Percentiles rank a stretch among this genome's conserved stretches.
Evolutionary conservation across 176 grass and related monocot species (phyloP).

Genomic region (Eremochloa ophiuroides): DNA sequence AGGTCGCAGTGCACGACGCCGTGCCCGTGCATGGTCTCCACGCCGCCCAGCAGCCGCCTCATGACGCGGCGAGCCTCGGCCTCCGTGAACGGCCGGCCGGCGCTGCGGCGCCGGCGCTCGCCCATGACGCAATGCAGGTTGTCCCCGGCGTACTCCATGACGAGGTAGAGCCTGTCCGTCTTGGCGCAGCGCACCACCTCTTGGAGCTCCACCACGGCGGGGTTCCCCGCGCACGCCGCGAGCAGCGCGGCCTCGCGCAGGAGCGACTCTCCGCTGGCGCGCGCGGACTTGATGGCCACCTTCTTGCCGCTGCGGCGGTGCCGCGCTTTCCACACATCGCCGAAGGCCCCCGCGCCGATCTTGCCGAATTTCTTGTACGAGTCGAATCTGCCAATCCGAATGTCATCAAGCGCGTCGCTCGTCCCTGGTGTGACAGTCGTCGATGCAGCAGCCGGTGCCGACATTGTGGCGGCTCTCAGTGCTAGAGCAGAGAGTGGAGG

Average conservation of each 20-base stretch:
- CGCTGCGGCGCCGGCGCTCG: not conserved
- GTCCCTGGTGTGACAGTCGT: not conserved
- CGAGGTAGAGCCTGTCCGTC: not conserved
- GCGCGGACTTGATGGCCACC: not conserved
- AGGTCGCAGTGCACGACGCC: too few relatives aligned
- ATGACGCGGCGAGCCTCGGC: too few relatives aligned
- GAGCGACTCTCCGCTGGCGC: not conserved
- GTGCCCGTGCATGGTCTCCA: too few relatives aligned
- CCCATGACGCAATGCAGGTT: not conserved
- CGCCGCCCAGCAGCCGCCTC: too few relatives aligned
- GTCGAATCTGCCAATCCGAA: not conserved
- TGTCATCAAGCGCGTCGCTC: not conserved
- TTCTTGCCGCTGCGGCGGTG: not conserved
- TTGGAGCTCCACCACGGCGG: not conserved
- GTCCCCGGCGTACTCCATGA: not conserved
- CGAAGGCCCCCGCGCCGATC: not conserved
- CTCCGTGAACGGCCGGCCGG: too few relatives aligned
- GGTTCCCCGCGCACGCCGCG: not conserved
- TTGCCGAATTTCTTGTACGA: not conserved
- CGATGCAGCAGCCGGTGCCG: not conserved
- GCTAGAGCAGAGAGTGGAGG: too few relatives aligned
- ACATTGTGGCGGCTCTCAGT: not conserved
- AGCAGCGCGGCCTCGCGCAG: not conserved
- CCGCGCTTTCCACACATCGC: not conserved
- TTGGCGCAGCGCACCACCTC: not conserved